These are phyloP conservation scores for Polygonum aviculare DNA, from an alignment of 148 eudicot species.

Conservation along the genomic window DNA sequence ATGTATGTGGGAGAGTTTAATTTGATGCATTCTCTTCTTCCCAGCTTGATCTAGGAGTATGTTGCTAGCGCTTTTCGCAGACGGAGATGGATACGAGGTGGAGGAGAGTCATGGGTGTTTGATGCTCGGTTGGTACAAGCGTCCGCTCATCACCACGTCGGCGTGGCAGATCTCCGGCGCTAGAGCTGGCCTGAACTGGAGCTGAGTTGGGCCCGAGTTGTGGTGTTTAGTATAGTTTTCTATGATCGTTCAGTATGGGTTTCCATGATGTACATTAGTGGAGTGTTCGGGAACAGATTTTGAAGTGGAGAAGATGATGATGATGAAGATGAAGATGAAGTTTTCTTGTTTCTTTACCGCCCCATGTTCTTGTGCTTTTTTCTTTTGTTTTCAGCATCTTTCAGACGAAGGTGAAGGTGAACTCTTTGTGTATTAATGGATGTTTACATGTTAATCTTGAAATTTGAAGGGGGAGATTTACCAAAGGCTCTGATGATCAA, in stretches of 20 bases:
- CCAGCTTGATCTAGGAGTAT: too few species aligned
- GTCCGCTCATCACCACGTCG: conserved; percentile 93
- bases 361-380: background rate
- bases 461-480: background rate
- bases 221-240: background rate
- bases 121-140: conserved; percentile 79
- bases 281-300: background rate
- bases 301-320: conserved; percentile 2
- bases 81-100: conserved; percentile 83
- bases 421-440: background rate
- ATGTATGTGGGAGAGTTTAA: too few species aligned
- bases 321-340: background rate
- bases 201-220: conserved; percentile 12
- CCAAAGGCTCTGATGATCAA: background rate
- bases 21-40: too few species aligned
- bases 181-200: conserved; percentile 5
- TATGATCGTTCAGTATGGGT: background rate
- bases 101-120: conserved; percentile 79
- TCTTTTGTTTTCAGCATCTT: background rate
- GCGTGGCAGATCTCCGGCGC: conserved; percentile 64
- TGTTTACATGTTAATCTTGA: background rate
- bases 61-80: conserved; percentile 54
- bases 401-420: background rate
- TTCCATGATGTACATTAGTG: background rate
- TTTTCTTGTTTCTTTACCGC: background rate